phyloP scores from a whole-genome alignment of 1,284 basidiomycete species.

The Xerocomus subilludens region DNA sequence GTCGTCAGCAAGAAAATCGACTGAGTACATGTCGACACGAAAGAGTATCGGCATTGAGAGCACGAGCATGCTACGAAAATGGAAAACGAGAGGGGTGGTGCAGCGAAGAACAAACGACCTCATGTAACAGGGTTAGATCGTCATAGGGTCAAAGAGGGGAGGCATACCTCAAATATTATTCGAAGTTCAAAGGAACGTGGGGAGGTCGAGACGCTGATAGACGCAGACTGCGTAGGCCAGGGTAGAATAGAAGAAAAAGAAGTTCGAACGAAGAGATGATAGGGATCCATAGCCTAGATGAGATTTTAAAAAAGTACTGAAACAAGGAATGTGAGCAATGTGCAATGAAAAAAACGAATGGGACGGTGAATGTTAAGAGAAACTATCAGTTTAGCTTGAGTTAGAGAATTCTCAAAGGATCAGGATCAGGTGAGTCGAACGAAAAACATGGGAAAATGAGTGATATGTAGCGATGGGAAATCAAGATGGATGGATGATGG shows the following conservation, averaged over 20 bases:
- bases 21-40: neutral
- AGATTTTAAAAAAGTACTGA: neutral
- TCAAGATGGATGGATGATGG: conserved; percentile 5
- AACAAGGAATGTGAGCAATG: conserved; percentile 25
- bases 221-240: conserved; percentile 4
- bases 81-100: conserved; percentile 23
- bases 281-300: conserved; percentile 16
- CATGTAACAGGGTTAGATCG: neutral
- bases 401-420: conserved; percentile 2
- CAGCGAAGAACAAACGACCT: conserved; percentile 23
- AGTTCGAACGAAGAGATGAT: conserved; percentile 23
- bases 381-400: no score
- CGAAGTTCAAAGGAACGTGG: conserved; percentile 28
- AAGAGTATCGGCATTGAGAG: neutral
- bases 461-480: conserved; percentile 31
- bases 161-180: conserved; percentile 35
- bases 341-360: no score
- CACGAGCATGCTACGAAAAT: neutral
- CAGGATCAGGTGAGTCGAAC: neutral
- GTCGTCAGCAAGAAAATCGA: conserved; percentile 17
- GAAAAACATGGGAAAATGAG: neutral
- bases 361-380: no score
- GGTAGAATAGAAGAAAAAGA: neutral
- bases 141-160: neutral
- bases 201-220: neutral